These are phyloP conservation scores for Arachnopeziza araneosa DNA, from an alignment of 2,329 filamentous ascomycete genomes.

Conservation along the genomic window DNA sequence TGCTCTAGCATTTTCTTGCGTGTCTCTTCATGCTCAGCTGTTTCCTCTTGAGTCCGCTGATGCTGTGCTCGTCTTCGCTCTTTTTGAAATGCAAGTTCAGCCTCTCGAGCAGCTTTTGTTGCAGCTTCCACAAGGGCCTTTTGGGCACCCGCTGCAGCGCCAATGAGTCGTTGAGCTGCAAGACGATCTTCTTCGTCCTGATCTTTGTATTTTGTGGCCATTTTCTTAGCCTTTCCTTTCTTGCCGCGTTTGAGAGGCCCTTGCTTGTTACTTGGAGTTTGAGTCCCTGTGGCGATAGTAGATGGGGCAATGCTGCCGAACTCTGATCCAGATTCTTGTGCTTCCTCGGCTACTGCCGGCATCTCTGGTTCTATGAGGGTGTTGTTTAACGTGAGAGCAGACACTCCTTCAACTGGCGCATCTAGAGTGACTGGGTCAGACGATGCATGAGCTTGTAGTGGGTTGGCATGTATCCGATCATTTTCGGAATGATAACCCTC, in stretches of 20 bases:
- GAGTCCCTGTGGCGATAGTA: slow-evolving; percentile 9
- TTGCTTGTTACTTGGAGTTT: slow-evolving; percentile 37
- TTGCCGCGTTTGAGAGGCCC: slow-evolving; percentile 62
- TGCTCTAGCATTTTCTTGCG: slow-evolving; percentile 56
- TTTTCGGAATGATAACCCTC: slow-evolving; percentile 8
- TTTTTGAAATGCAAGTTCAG: slow-evolving; percentile 64
- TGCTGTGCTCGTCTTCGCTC: slow-evolving; percentile 77
- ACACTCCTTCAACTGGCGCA: slow-evolving; percentile 2
- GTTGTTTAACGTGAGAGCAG: background rate
- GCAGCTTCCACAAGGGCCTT: slow-evolving; percentile 63
- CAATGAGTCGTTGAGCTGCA: slow-evolving; percentile 81
- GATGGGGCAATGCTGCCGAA: background rate
- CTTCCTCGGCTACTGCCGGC: background rate
- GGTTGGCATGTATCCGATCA: slow-evolving; percentile 25
- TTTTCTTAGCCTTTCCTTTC: slow-evolving; percentile 77
- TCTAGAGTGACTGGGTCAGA: slow-evolving; percentile 15
- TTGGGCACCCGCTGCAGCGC: slow-evolving; percentile 61
- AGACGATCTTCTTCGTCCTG: slow-evolving; percentile 92
- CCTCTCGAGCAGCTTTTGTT: slow-evolving; percentile 63
- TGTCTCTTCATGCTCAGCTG: slow-evolving; percentile 69
- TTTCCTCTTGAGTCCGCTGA: slow-evolving; percentile 67
- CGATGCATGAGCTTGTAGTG: slow-evolving; percentile 15
- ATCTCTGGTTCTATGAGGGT: background rate
- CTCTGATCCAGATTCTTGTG: background rate
- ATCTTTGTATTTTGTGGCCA: slow-evolving; percentile 81